Evolutionary conservation across 2,329 filamentous ascomycete species (phyloP).

Genomic region (Sordariomycetes sp.): DNA sequence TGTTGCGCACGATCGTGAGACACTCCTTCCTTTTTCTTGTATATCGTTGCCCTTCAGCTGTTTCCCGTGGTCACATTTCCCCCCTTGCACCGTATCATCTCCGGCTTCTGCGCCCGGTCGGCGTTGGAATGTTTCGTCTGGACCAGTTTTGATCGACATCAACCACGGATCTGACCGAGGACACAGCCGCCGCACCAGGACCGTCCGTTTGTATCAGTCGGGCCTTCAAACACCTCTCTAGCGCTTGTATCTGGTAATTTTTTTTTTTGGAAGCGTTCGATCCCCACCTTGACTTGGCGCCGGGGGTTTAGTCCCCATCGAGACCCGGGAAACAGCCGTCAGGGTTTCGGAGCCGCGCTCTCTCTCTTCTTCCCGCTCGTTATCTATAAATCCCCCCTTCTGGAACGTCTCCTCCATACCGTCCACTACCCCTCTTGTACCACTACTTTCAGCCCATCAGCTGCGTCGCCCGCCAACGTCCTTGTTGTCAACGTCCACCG

Average conservation of each 20-base stretch:
- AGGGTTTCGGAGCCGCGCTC: neutral
- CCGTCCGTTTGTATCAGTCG: neutral
- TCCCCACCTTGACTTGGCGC: slow-evolving; percentile 5
- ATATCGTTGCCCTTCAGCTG: neutral
- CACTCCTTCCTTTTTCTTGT: slow-evolving; percentile 1
- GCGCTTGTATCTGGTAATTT: neutral
- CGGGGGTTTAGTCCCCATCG: neutral
- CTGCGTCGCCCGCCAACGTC: neutral
- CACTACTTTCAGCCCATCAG: neutral
- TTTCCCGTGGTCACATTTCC: neutral
- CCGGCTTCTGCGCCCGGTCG: neutral
- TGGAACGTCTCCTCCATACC: neutral
- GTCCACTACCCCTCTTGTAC: neutral
- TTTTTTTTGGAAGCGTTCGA: neutral
- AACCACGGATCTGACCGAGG: neutral
- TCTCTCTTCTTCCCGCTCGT: neutral
- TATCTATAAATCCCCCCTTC: neutral
- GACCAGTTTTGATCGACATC: neutral
- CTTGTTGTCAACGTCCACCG: neutral
- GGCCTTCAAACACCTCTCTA: neutral
- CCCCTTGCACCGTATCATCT: neutral
- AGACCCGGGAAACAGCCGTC: neutral
- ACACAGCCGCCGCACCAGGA: neutral
- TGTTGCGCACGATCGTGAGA: neutral
- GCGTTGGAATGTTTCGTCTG: neutral